Evolutionary conservation across 306 rosid genomes (phyloP).

Genomic region (Lathyrus aphaca): DNA sequence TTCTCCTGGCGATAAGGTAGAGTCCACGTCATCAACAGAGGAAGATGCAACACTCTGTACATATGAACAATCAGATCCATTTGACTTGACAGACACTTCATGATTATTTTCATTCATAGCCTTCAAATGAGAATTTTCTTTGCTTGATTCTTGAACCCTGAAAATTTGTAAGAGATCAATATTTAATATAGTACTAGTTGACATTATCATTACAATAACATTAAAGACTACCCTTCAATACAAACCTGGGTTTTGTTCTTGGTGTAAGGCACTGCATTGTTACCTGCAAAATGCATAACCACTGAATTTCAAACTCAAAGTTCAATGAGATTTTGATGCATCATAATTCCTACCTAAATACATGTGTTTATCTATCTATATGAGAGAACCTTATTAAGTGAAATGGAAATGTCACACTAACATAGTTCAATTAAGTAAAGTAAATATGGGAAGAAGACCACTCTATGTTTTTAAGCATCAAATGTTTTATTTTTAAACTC

Average conservation of each 20-base stretch:
- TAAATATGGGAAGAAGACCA: slow-evolving; percentile 20
- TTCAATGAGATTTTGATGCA: slow-evolving; percentile 36
- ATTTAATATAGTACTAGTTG: slow-evolving; percentile 12
- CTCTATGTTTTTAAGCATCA: slow-evolving; percentile 7
- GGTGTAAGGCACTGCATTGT: slow-evolving; percentile 59
- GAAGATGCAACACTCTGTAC: slow-evolving; percentile 47
- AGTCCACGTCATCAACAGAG: slow-evolving; percentile 47
- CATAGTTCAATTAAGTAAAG: slow-evolving; percentile 22
- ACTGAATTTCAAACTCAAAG: slow-evolving; percentile 41
- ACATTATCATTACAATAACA: slow-evolving; percentile 15
- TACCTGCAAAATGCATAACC: slow-evolving; percentile 49
- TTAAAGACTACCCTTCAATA: slow-evolving; percentile 16
- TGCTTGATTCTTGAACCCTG: slow-evolving; percentile 48
- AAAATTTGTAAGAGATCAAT: slow-evolving; percentile 36
- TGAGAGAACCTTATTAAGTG: slow-evolving; percentile 11
- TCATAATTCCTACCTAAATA: background rate
- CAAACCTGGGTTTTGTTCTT: slow-evolving; percentile 51
- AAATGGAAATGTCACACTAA: slow-evolving; percentile 2
- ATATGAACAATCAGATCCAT: slow-evolving; percentile 49
- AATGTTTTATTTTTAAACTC: background rate
- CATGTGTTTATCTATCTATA: background rate
- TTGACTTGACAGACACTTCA: slow-evolving; percentile 44
- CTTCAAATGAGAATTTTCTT: slow-evolving; percentile 40
- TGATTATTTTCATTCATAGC: slow-evolving; percentile 37
- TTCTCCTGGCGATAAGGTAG: slow-evolving; percentile 44